phyloP scores from a whole-genome alignment of 139 green algal genomes.

The Closterium sp. region DNA sequence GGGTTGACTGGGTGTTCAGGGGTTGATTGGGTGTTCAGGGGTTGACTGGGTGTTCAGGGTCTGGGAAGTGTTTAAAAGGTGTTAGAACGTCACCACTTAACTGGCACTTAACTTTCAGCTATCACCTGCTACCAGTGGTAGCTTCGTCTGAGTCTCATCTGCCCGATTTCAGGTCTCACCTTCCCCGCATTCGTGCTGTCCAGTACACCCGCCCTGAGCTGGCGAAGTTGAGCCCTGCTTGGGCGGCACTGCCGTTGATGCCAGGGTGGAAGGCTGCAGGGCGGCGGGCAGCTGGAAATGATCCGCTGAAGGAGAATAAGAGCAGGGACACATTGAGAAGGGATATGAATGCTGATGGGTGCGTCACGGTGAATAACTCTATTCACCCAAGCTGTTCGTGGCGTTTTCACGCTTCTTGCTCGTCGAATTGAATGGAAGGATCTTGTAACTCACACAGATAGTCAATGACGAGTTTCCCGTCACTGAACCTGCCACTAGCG shows the following conservation, averaged over 20 bases:
- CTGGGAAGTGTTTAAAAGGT: too few relatives aligned
- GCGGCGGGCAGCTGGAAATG: not conserved
- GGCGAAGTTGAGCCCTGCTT: not conserved
- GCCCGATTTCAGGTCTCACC: not conserved
- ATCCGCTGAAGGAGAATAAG: not conserved
- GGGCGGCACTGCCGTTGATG: not conserved
- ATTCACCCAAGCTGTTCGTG: too few relatives aligned
- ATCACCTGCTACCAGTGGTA: not conserved
- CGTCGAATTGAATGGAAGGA: too few relatives aligned
- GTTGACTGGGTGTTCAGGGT: too few relatives aligned
- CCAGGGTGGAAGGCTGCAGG: not conserved
- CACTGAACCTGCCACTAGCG: not conserved
- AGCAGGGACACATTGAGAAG: not conserved
- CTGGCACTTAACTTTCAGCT: not conserved
- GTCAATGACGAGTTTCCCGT: conserved; percentile 8
- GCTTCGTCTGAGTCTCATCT: not conserved
- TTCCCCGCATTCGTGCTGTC: not conserved
- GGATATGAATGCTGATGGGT: too few relatives aligned
- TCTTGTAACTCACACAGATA: not conserved
- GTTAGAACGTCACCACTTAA: not conserved
- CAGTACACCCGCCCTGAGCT: not conserved
- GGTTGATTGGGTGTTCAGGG: too few relatives aligned
- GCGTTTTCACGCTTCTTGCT: too few relatives aligned
- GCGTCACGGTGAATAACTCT: too few relatives aligned
- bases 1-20: too few relatives aligned